phyloP scores from a whole-genome alignment of 1,139 yeast species.

The Debaryomycetaceae sp. region DNA sequence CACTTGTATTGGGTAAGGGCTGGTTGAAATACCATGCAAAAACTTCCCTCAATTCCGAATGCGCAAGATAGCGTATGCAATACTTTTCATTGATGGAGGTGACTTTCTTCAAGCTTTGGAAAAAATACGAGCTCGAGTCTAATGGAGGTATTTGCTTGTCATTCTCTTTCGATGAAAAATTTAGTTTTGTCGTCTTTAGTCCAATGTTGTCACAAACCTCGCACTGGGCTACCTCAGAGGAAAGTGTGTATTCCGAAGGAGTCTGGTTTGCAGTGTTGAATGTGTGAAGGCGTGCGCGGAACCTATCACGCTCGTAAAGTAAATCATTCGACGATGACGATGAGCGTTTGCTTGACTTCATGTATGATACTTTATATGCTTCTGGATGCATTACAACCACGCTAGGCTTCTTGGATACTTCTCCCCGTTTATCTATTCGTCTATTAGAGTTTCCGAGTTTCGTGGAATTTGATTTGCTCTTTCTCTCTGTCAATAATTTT shows the following conservation, averaged over 20 bases:
- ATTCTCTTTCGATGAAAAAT: conserved; percentile 12
- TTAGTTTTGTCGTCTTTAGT: conserved; percentile 37
- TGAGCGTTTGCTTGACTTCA: conserved; percentile 29
- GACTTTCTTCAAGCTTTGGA: conserved; percentile 3
- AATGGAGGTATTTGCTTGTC: conserved; percentile 20
- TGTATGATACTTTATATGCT: not conserved
- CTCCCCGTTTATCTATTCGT: not conserved
- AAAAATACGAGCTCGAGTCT: conserved; percentile 21
- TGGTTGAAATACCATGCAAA: conserved; percentile 48
- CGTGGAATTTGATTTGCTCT: not conserved
- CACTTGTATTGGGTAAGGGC: conserved; percentile 63
- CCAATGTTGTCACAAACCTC: conserved; percentile 40
- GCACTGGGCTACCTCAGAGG: conserved; percentile 17
- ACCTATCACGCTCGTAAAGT: conserved; percentile 42
- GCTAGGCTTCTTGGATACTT: not conserved
- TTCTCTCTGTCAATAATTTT: not conserved
- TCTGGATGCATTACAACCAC: not conserved
- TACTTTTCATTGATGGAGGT: not conserved
- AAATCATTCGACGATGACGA: conserved; percentile 43
- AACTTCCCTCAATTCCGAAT: conserved; percentile 20
- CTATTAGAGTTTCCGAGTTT: not conserved
- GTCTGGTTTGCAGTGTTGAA: conserved; percentile 19
- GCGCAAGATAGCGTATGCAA: not conserved
- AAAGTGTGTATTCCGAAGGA: conserved; percentile 4
- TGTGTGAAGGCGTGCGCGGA: conserved; percentile 38